Base-by-base conservation (phyloP, 306 rosid species). In the Senna tora region DNA sequence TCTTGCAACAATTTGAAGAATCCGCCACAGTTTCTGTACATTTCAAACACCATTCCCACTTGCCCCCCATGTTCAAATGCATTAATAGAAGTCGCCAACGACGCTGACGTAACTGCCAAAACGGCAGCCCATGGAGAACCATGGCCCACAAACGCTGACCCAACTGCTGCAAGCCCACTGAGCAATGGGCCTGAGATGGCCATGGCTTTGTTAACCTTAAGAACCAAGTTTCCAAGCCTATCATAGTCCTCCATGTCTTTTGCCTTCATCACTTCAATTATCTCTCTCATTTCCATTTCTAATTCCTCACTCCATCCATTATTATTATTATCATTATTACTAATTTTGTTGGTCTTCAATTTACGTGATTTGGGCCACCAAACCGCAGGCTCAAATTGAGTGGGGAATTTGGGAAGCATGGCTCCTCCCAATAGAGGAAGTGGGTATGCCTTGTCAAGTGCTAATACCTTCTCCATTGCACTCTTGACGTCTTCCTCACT, bases 31-130 rank as follows among this genome's bases (percentile, higher is more conserved):
- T 76, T 70, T 51, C 92, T 84, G 36, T 91, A 88, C 95, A 91
- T 83, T 75, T 88, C 95, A 32, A 82, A 76, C 45, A 88, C 90
- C 92, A 84, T 84, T 17, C 95, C 95, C 1, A 90, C 78, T 80
- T 90, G 94, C 0, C 81, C 86, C 6, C 94, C 92, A 33, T 91
- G 97, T 55, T 82, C 85, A 13, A 90, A 73, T 2, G 80, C 72
- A 70, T 81, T 86, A 7, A 87, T 59, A 6, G 67, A 82, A 0
- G 75, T 45, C 1, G 88, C 92, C 46, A 90, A 74, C 10, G 94
- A 72, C 1, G 92, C 95, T 0, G 88, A 83, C 63, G 75, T 57
- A 16, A 77, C 76, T 0, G 89, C 80, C 9, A 67, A 75, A 6
- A 74, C 39, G 9, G 75, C 73, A 0, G 51, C 67, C 67, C 43